Conservation (phyloP, 352 stramenopile genomes). For the Aphanomyces cochlioides region DNA sequence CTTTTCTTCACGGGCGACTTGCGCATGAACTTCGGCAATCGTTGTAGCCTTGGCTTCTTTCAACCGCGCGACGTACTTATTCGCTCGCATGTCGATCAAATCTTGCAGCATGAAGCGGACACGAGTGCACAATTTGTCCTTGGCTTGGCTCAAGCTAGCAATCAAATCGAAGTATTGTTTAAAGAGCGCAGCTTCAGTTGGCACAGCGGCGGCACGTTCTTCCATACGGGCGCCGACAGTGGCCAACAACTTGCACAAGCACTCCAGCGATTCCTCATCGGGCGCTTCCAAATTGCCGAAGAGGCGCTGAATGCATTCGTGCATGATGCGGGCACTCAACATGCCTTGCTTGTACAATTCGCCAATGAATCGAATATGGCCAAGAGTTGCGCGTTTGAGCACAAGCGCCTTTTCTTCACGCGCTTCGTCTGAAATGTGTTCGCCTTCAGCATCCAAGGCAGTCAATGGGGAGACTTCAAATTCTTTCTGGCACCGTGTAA, state of each 20-base stretch:
- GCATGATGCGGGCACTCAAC: slow-evolving; percentile 93
- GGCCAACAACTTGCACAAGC: slow-evolving; percentile 91
- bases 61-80: slow-evolving; percentile 66
- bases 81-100: slow-evolving; percentile 67
- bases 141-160: slow-evolving; percentile 55
- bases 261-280: slow-evolving; percentile 95
- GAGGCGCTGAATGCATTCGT: slow-evolving; percentile 82
- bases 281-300: slow-evolving; percentile 74
- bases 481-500: slow-evolving; percentile 91
- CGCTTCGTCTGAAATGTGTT: slow-evolving; percentile 50
- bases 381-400: slow-evolving; percentile 77
- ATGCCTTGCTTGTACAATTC: slow-evolving; percentile 95
- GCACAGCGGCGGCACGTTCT: slow-evolving; percentile 36
- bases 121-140: slow-evolving; percentile 67
- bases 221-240: slow-evolving; percentile 91
- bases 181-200: slow-evolving; percentile 49
- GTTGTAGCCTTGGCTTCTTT: slow-evolving; percentile 85
- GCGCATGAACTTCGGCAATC: slow-evolving; percentile 72
- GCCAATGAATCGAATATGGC: slow-evolving; percentile 95
- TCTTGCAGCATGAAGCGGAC: slow-evolving; percentile 85
- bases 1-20: slow-evolving; percentile 63
- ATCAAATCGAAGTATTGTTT: slow-evolving; percentile 67
- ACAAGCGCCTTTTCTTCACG: slow-evolving; percentile 73
- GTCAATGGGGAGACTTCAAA: slow-evolving; percentile 87
- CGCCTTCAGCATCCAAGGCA: slow-evolving; percentile 58